phyloP scores from a whole-genome alignment of 2,329 filamentous ascomycete genomes.

The Colletotrichum brevisporum region DNA sequence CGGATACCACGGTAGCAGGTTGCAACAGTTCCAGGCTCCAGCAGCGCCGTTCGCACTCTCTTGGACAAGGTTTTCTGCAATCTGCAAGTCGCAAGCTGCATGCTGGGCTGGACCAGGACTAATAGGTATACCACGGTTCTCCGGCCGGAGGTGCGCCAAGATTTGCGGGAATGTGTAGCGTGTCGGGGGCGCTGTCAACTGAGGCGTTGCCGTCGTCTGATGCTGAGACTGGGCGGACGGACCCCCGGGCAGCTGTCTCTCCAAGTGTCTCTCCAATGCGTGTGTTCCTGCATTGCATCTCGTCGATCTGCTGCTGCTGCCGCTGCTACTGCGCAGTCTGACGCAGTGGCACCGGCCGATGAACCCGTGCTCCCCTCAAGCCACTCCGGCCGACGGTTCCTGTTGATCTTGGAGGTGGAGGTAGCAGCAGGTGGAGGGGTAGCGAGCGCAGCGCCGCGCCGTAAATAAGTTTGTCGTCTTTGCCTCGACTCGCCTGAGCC shows the following conservation, averaged over 20 bases:
- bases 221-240: conserved; percentile 22
- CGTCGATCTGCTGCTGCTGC: not conserved
- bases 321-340: not conserved
- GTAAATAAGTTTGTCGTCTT: conserved; percentile 21
- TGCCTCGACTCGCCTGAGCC: not conserved
- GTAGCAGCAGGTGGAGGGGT: not conserved
- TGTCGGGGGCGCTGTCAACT: not conserved
- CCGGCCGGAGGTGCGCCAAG: not conserved
- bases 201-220: conserved; percentile 29
- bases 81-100: not conserved
- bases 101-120: not conserved
- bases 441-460: no score
- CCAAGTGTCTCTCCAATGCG: not conserved
- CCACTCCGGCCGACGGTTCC: not conserved
- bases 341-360: not conserved
- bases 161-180: not conserved
- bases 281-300: not conserved
- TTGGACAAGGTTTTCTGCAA: not conserved
- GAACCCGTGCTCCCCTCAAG: not conserved
- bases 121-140: no score
- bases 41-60: not conserved
- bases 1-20: no score
- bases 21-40: no score
- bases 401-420: not conserved
- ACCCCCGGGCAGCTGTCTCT: conserved; percentile 1